Evolutionary conservation across 371 early-diverging fungal species (phyloP), one percentile per base, ranked within the genome.

Genomic region (Mortierella sp.): DNA sequence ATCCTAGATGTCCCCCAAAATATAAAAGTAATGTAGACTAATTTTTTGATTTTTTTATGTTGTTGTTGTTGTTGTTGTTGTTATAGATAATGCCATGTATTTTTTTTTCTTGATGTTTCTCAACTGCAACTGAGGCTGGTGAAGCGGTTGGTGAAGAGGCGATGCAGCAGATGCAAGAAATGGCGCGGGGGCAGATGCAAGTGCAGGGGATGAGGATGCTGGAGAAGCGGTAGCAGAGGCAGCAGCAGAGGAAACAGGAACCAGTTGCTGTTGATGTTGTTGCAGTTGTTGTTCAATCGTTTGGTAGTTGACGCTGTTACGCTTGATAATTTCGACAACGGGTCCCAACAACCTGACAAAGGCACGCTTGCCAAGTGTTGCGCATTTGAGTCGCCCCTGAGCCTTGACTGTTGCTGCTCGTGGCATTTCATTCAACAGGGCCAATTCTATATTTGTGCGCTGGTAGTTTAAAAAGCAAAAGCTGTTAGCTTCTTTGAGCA

Each of bases 261-360:
- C 64, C 4, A 69, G 40, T 37, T 62, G 68, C 51, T 67, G 68
- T 45, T 70, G 66, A 47, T 72, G 77, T 32, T 68, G 70, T 59
- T 78, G 84, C 54, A 81, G 73, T 62, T 75, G 81, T 37, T 83
- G 81, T 28, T 80, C 77, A 66, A 84, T 79, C 18, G 79, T 84
- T 18, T 78, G 78, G 83, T 97, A 97, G 84, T 95, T 94, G 72
- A 86, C 90, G 22, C 93, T 91, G 84, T 98, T 97, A 66, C 98
- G 90, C 79, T 96, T 93, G 73, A 98, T 87, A 62, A 97, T 96
- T 78, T 96, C 96, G 72, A 95, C 92, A 43, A 96, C 93, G 14
- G 98, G 97, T 5, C 99, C 98, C 8, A 98, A 88, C 62, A 98
- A 87, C 43, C 98, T 90, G 35, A 93, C 93, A 81, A 98, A 98